A percentile compares a stretch with the other conserved stretches of the same genome.
Conservation (phyloP, 139 green algal genomes). For the Tetradesmus lagerheimii region DNA sequence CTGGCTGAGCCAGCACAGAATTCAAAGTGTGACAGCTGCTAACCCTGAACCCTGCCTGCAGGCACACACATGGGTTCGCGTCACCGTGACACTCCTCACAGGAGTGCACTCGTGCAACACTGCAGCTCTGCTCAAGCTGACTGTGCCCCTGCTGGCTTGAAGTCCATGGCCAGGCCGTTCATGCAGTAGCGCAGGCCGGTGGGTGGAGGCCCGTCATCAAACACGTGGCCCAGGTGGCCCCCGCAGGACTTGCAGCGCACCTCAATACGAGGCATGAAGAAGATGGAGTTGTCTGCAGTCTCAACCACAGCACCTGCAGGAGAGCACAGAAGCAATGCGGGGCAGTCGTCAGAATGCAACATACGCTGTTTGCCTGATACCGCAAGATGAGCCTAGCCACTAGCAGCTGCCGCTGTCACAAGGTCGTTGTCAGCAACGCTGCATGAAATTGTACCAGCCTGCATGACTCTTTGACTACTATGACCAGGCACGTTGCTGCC, state of each 20-base stretch:
- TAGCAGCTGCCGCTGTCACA: too few relatives aligned
- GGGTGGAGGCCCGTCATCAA: conserved; percentile 88
- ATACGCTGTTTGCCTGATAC: too few relatives aligned
- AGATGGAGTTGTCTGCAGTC: conserved; percentile 65
- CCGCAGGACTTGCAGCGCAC: conserved; percentile 58
- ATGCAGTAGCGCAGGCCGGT: conserved; percentile 94
- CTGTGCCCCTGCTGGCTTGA: conserved; percentile 60
- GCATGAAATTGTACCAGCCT: too few relatives aligned
- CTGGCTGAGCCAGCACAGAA: neutral
- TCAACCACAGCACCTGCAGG: conserved; percentile 60
- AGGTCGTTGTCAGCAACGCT: too few relatives aligned
- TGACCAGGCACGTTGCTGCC: too few relatives aligned
- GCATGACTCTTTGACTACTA: too few relatives aligned
- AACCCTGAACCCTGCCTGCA: too few relatives aligned
- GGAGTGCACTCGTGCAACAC: neutral
- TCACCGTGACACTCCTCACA: too few relatives aligned
- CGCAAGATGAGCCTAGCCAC: too few relatives aligned
- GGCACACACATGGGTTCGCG: too few relatives aligned
- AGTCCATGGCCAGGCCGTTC: conserved; percentile 83
- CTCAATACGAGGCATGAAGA: conserved; percentile 72
- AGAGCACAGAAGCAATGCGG: neutral
- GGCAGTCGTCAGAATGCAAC: too few relatives aligned
- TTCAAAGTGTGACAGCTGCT: neutral
- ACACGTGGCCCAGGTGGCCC: conserved; percentile 68
- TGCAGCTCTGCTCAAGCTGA: neutral